Conservation (phyloP, 148 eudicot genomes). For the Chenopodium album region DNA sequence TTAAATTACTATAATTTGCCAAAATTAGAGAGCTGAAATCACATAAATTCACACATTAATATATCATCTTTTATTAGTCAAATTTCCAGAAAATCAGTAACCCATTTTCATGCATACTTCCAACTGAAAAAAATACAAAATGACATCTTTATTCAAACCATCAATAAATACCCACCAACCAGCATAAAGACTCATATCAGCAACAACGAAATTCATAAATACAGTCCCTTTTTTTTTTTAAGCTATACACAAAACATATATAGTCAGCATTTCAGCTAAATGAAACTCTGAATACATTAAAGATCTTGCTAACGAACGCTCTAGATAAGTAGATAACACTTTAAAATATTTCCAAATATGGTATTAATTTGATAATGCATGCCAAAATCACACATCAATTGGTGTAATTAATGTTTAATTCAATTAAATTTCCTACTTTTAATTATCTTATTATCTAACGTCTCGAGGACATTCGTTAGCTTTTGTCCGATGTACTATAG, state of each 20-base stretch:
- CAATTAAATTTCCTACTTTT: too few relatives aligned
- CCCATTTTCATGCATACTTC: constrained; percentile 1
- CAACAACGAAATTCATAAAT: neutral
- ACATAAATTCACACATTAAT: neutral
- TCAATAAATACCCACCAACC: constrained; percentile 24
- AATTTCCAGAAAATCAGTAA: neutral
- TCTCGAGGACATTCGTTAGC: too few relatives aligned
- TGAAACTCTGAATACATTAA: too few relatives aligned
- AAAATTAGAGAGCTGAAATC: neutral
- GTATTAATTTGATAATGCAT: too few relatives aligned
- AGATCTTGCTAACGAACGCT: too few relatives aligned
- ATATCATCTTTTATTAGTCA: neutral
- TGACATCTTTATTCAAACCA: neutral
- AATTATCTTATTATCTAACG: too few relatives aligned
- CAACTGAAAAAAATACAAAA: neutral
- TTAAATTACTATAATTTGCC: neutral
- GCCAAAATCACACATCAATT: too few relatives aligned
- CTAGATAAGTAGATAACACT: too few relatives aligned
- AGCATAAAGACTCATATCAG: constrained; percentile 5
- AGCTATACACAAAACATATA: neutral
- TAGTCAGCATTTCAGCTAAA: neutral
- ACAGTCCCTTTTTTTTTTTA: neutral
- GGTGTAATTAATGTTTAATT: too few relatives aligned
- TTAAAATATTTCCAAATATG: too few relatives aligned
- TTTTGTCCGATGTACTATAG: too few relatives aligned